Percentiles rank a stretch among this genome's conserved stretches.
These are phyloP conservation scores for Candida coleopterorum DNA, from an alignment of 805 yeast species.

Conservation along the genomic window DNA sequence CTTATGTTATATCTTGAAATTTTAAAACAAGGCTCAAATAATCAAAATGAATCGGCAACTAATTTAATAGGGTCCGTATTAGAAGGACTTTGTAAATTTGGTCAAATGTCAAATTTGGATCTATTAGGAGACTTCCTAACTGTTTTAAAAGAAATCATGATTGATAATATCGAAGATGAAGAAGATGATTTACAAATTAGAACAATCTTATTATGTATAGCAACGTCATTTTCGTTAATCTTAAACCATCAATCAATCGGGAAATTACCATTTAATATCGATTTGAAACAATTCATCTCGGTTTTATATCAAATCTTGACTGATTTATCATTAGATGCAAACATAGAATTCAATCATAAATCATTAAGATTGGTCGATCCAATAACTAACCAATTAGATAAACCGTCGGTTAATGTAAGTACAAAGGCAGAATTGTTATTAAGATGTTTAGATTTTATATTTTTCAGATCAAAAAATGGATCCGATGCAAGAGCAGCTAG, in stretches of 20 bases:
- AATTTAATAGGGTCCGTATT: slow-evolving; percentile 74
- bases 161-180: slow-evolving; percentile 45
- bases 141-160: slow-evolving; percentile 77
- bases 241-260: slow-evolving; percentile 57
- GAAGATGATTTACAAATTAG: slow-evolving; percentile 47
- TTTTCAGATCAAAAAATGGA: slow-evolving; percentile 70
- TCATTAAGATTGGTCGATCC: slow-evolving; percentile 81
- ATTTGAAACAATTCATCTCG: slow-evolving; percentile 74
- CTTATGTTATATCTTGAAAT: slow-evolving; percentile 74
- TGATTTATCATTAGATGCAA: slow-evolving; percentile 70
- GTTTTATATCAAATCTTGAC: slow-evolving; percentile 67
- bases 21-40: slow-evolving; percentile 45
- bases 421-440: slow-evolving; percentile 84
- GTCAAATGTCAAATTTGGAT: slow-evolving; percentile 90
- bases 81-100: slow-evolving; percentile 87
- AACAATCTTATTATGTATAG: slow-evolving; percentile 74
- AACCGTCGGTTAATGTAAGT: slow-evolving; percentile 78
- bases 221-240: slow-evolving; percentile 84
- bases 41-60: slow-evolving; percentile 43
- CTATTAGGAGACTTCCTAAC: slow-evolving; percentile 88
- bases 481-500: slow-evolving; percentile 66
- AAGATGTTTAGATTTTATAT: slow-evolving; percentile 72
- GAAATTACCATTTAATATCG: slow-evolving; percentile 62
- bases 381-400: slow-evolving; percentile 39
- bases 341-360: slow-evolving; percentile 80